Conservation (phyloP, 768 basidiomycete genomes). For the Tulasnella sp. region DNA sequence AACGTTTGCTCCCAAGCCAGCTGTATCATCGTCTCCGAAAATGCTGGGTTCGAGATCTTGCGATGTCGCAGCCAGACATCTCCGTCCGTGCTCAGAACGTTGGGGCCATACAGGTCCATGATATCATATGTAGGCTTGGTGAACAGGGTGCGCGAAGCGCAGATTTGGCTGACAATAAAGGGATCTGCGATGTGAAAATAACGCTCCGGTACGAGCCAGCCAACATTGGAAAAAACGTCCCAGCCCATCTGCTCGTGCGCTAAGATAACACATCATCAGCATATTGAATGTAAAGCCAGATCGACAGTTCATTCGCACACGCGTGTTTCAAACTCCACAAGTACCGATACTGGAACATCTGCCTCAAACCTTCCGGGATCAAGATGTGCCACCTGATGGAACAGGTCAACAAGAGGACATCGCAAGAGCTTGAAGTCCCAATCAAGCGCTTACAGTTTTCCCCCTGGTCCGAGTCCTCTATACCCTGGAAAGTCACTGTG, state of each 20-base stretch:
- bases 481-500: too few relatives aligned
- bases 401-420: too few relatives aligned
- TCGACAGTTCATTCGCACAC: not conserved
- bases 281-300: not conserved
- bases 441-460: too few relatives aligned
- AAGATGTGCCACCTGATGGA: too few relatives aligned
- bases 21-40: not conserved
- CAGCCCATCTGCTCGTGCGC: not conserved
- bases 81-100: slow-evolving; percentile 11
- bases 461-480: too few relatives aligned
- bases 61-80: slow-evolving; percentile 7
- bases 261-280: too few relatives aligned
- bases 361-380: too few relatives aligned
- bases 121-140: slow-evolving; percentile 3
- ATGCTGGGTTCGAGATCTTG: not conserved
- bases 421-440: too few relatives aligned
- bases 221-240: not conserved
- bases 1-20: slow-evolving; percentile 2
- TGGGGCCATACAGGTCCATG: slow-evolving; percentile 5
- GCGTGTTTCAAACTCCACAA: not conserved
- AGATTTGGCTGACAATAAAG: not conserved
- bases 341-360: too few relatives aligned
- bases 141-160: not conserved
- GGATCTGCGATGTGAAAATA: not conserved
- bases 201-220: not conserved